A percentile compares a stretch with the other conserved stretches of the same genome.
These are phyloP conservation scores for Leccinum solheimii DNA, from an alignment of 1,284 basidiomycete species.

Conservation along the genomic window DNA sequence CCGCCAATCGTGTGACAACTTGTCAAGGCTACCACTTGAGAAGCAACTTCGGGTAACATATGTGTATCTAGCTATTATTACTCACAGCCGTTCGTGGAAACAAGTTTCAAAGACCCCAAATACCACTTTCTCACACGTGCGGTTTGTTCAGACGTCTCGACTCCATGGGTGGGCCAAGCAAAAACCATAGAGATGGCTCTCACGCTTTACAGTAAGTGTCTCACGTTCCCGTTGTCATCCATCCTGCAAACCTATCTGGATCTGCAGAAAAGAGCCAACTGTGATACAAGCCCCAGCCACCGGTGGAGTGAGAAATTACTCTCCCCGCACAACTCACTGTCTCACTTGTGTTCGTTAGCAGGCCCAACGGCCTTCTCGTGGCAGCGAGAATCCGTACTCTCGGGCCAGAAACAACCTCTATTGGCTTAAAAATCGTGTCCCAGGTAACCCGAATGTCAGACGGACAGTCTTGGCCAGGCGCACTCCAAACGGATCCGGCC, in stretches of 20 bases:
- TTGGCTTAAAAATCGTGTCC: not conserved
- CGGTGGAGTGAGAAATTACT: conserved; percentile 18
- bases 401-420: not conserved
- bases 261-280: conserved; percentile 18
- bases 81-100: not conserved
- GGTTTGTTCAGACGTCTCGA: not conserved
- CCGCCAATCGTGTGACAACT: conserved; percentile 26
- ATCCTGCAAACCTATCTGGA: conserved; percentile 20
- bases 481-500: not conserved
- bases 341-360: conserved; percentile 18
- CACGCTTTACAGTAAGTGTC: conserved; percentile 20
- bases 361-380: not conserved
- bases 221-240: not conserved
- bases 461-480: conserved; percentile 24
- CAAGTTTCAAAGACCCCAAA: not conserved
- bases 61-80: not conserved
- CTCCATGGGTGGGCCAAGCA: conserved; percentile 10
- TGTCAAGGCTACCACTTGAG: conserved; percentile 3
- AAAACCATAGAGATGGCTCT: conserved; percentile 35
- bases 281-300: conserved; percentile 19
- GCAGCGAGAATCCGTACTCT: conserved; percentile 24
- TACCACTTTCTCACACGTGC: not conserved
- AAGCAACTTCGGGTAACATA: conserved; percentile 24
- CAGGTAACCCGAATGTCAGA: conserved; percentile 28
- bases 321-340: not conserved